Evolutionary conservation across 2,329 filamentous ascomycete genomes (phyloP).

Genomic region (Hypomyces perniciosus): DNA sequence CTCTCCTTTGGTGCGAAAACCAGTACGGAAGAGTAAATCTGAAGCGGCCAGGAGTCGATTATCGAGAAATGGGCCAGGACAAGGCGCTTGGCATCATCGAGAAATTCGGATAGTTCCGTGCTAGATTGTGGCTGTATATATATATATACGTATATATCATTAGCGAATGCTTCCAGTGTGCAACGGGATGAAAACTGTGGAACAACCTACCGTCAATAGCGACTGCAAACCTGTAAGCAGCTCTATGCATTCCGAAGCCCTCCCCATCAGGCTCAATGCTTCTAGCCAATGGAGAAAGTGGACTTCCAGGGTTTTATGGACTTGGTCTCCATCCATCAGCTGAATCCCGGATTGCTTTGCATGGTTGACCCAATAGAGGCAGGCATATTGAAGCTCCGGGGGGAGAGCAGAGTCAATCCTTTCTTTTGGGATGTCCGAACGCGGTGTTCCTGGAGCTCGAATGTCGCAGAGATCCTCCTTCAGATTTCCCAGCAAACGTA

Average conservation of each 20-base stretch:
- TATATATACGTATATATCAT: neutral
- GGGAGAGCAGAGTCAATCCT: conserved; percentile 22
- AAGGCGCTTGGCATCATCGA: neutral
- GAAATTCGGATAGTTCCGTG: neutral
- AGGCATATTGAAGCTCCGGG: conserved; percentile 32
- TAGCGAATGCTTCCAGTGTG: neutral
- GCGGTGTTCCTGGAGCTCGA: conserved; percentile 19
- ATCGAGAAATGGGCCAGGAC: neutral
- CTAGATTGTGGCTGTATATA: neutral
- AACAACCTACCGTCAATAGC: neutral
- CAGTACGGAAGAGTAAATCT: neutral
- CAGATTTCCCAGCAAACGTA: conserved; percentile 29
- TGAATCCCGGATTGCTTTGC: conserved; percentile 18
- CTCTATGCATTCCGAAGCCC: conserved; percentile 6
- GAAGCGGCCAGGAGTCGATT: neutral
- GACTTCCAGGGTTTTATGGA: conserved; percentile 29
- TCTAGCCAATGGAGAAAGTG: conserved; percentile 39
- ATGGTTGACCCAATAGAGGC: conserved; percentile 34
- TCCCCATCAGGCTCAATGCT: conserved; percentile 29
- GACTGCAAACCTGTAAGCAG: neutral
- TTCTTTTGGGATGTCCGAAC: conserved; percentile 17
- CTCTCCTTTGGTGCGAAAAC: neutral
- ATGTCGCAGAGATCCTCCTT: conserved; percentile 32
- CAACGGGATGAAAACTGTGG: neutral
- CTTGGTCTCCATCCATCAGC: conserved; percentile 19